These are phyloP conservation scores for Cladosporium cucumerinum DNA, from an alignment of 2,329 filamentous ascomycete species.

Conservation along the genomic window DNA sequence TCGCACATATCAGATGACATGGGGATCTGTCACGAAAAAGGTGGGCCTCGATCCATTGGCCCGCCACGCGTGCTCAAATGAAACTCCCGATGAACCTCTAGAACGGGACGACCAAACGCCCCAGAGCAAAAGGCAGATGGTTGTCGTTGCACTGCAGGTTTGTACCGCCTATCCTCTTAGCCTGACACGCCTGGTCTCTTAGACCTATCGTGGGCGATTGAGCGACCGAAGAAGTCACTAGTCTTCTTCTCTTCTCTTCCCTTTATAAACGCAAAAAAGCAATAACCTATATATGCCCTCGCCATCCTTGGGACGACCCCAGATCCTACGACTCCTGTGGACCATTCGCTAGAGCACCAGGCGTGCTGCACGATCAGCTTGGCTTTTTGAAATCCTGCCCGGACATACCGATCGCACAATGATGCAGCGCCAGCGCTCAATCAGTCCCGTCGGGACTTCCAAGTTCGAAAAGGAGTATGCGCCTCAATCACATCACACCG, in stretches of 20 bases:
- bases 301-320: background rate
- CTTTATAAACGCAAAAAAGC: background rate
- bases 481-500: slow-evolving; percentile 20
- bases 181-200: background rate
- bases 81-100: slow-evolving; percentile 9
- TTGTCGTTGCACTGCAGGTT: slow-evolving; percentile 10
- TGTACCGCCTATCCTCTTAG: slow-evolving; percentile 2
- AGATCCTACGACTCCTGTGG: slow-evolving; percentile 2
- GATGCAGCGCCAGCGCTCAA: slow-evolving; percentile 20
- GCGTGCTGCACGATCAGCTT: slow-evolving; percentile 3
- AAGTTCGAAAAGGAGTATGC: slow-evolving; percentile 30
- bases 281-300: background rate
- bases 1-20: slow-evolving; percentile 7
- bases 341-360: background rate
- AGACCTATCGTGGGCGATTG: background rate
- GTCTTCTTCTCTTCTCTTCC: background rate
- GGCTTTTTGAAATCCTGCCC: background rate
- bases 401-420: slow-evolving; percentile 7
- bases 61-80: slow-evolving; percentile 12
- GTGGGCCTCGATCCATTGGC: slow-evolving; percentile 15
- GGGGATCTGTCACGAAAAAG: slow-evolving; percentile 1
- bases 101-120: background rate
- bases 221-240: background rate
- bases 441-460: slow-evolving; percentile 32
- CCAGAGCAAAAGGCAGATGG: slow-evolving; percentile 5